Evolutionary conservation across 2,329 filamentous ascomycete genomes (phyloP).

Genomic region (Xylariaceae sp.): DNA sequence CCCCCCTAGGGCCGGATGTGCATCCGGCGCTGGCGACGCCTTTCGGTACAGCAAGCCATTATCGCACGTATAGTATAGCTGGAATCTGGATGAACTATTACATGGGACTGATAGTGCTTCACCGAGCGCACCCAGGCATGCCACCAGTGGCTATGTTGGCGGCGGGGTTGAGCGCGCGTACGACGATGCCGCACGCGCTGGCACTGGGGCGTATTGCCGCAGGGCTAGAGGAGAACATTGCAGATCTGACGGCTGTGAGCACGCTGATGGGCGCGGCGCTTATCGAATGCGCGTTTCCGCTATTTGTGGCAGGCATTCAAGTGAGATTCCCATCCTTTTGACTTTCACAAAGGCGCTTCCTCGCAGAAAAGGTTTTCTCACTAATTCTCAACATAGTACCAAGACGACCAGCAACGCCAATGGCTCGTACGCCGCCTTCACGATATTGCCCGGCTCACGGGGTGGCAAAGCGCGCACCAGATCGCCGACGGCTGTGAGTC

Average conservation of each 20-base stretch:
- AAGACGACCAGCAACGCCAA: conserved; percentile 64
- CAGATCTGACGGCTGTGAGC: conserved; percentile 56
- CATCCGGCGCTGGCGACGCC: conserved; percentile 61
- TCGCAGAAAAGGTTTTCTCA: conserved; percentile 1
- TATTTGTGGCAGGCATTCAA: conserved; percentile 83
- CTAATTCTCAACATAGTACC: conserved; percentile 49
- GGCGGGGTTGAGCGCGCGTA: conserved; percentile 68
- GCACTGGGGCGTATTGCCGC: conserved; percentile 77
- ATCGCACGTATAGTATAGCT: conserved; percentile 81
- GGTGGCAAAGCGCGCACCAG: conserved; percentile 78
- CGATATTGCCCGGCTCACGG: conserved; percentile 74
- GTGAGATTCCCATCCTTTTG: conserved; percentile 32
- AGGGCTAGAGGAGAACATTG: conserved; percentile 58
- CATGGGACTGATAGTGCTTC: conserved; percentile 76
- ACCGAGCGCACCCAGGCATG: conserved; percentile 83
- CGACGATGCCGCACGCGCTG: conserved; percentile 68
- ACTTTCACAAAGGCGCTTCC: too few species aligned
- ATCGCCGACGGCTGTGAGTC: conserved; percentile 83
- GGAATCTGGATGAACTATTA: conserved; percentile 86
- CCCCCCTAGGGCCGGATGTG: conserved; percentile 67
- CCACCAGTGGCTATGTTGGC: conserved; percentile 86
- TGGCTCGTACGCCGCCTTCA: conserved; percentile 74
- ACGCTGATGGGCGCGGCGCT: conserved; percentile 76
- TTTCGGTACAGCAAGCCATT: conserved; percentile 77
- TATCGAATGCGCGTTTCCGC: conserved; percentile 74